A percentile compares a stretch with the other conserved stretches of the same genome.
These are phyloP conservation scores for Hypoxylon intermedium DNA, from an alignment of 495 filamentous ascomycete genomes.

Conservation along the genomic window DNA sequence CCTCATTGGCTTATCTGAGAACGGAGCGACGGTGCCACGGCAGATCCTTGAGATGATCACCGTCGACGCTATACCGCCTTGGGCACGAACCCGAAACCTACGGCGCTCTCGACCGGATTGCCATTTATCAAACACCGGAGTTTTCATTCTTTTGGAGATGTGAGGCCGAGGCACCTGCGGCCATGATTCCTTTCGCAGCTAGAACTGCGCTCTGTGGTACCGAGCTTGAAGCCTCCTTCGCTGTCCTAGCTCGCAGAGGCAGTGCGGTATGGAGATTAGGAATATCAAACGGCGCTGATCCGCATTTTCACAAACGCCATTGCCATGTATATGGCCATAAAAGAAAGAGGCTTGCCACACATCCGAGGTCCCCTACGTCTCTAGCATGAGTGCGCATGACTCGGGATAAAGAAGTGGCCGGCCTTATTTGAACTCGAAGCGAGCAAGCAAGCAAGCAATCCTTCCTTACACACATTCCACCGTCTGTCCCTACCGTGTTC, in stretches of 20 bases:
- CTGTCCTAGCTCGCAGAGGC: constrained; percentile 15
- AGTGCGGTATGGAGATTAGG: constrained; percentile 25
- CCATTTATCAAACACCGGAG: constrained; percentile 36
- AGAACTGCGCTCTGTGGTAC: constrained; percentile 33
- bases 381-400: constrained; percentile 5
- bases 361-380: neutral
- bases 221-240: constrained; percentile 24
- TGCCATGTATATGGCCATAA: constrained; percentile 18
- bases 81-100: constrained; percentile 32
- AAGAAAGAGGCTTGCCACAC: constrained; percentile 15
- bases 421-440: neutral
- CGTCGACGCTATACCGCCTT: constrained; percentile 16
- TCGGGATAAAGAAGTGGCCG: neutral
- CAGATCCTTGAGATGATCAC: constrained; percentile 25
- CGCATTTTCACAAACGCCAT: constrained; percentile 5
- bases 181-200: constrained; percentile 39
- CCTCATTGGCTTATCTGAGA: constrained; percentile 33
- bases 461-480: too few species aligned
- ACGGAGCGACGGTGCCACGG: constrained; percentile 12
- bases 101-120: constrained; percentile 33
- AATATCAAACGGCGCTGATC: constrained; percentile 34
- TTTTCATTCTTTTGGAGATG: constrained; percentile 58
- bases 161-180: constrained; percentile 44
- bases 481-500: neutral
- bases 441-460: too few species aligned